phyloP scores from a whole-genome alignment of 2,329 filamentous ascomycete genomes.

The Verticillium zaregamsianum region DNA sequence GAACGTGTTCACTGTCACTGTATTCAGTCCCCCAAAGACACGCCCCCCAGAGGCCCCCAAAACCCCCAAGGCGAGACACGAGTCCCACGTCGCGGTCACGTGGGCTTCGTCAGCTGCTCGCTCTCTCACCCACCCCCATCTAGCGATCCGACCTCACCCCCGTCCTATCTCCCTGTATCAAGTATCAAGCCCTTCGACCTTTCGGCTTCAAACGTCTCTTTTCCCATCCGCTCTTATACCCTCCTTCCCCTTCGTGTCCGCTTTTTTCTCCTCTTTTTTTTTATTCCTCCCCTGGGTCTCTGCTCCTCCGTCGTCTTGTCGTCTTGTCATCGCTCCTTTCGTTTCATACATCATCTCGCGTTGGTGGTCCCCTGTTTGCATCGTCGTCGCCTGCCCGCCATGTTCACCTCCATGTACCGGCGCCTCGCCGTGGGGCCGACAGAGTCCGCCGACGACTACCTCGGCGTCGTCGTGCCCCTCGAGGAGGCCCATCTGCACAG shows the following conservation, averaged over 20 bases:
- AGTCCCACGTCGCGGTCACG: background rate
- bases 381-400: background rate
- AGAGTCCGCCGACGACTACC: conserved; percentile 47
- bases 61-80: background rate
- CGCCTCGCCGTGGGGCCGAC: conserved; percentile 8
- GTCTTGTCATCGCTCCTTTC: background rate
- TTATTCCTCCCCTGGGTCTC: background rate
- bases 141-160: background rate
- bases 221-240: background rate
- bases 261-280: background rate
- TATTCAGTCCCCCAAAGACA: too few relatives aligned
- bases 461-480: conserved; percentile 47
- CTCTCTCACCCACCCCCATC: background rate
- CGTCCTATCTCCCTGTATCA: background rate
- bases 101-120: background rate
- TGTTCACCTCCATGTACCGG: conserved; percentile 4
- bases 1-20: conserved; percentile 1
- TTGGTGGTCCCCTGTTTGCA: background rate
- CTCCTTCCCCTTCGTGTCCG: background rate
- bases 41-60: too few relatives aligned
- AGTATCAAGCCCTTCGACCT: background rate
- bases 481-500: conserved; percentile 54
- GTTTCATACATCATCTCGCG: background rate
- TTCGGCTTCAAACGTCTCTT: background rate
- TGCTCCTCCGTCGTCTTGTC: background rate